Conservation (phyloP, 805 yeast species). For the Sungouiella thailandica region DNA sequence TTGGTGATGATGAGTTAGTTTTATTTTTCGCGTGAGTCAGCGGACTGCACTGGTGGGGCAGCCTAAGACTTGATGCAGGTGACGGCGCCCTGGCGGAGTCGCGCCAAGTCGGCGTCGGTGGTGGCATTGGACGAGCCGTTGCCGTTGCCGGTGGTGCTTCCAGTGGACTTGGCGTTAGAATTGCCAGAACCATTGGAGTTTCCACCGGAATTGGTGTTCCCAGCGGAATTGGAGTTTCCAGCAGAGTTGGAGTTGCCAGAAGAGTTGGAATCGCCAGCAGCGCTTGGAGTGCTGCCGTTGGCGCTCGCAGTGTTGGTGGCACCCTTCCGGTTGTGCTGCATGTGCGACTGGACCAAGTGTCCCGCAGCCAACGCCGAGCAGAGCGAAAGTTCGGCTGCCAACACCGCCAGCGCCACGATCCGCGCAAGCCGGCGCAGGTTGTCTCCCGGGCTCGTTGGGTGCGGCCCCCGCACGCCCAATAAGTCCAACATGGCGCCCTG, state of each 20-base stretch:
- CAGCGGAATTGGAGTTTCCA: too few relatives aligned
- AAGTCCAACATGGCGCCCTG: slow-evolving; percentile 95
- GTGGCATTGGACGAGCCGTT: slow-evolving; percentile 12
- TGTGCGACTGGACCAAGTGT: slow-evolving; percentile 94
- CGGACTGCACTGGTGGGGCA: background rate
- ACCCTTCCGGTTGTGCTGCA: slow-evolving; percentile 84
- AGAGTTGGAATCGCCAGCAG: too few relatives aligned
- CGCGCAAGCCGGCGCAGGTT: slow-evolving; percentile 92
- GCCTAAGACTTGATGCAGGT: slow-evolving; percentile 62
- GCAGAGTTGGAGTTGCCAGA: too few relatives aligned
- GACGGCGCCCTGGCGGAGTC: slow-evolving; percentile 67
- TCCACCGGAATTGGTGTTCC: too few relatives aligned
- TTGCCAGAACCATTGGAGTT: too few relatives aligned
- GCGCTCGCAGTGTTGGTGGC: too few relatives aligned
- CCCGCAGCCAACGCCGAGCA: slow-evolving; percentile 98
- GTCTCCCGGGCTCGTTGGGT: slow-evolving; percentile 87
- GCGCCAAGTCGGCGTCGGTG: slow-evolving; percentile 23
- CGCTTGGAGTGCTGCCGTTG: too few relatives aligned
- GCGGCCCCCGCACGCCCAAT: slow-evolving; percentile 94
- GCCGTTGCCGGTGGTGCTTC: slow-evolving; percentile 31
- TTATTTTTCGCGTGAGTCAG: slow-evolving; percentile 1
- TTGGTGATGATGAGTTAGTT: background rate
- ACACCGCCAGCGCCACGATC: slow-evolving; percentile 88
- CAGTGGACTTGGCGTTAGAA: too few relatives aligned
- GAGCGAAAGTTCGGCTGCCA: slow-evolving; percentile 92